Conservation (phyloP, 345 rosid genomes). For the Lepidium didymum region DNA sequence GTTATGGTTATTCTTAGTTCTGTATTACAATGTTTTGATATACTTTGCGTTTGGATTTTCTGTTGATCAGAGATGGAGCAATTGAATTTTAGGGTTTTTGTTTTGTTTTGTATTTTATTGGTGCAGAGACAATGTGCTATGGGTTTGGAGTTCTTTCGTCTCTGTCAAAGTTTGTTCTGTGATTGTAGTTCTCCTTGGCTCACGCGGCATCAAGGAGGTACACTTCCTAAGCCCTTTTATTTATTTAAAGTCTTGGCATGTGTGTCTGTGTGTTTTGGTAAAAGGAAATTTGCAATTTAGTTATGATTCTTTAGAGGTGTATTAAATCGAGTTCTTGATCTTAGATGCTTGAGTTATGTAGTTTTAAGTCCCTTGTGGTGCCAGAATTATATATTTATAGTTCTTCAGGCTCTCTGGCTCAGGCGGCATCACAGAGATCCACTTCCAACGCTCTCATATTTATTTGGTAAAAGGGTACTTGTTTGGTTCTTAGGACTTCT, state of each 20-base stretch:
- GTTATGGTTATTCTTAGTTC: conserved; percentile 18
- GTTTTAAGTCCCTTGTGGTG: no score
- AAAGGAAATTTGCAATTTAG: no score
- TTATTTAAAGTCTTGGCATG: background rate
- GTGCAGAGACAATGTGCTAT: conserved; percentile 33
- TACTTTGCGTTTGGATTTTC: conserved; percentile 4
- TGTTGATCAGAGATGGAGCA: background rate
- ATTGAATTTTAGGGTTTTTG: conserved; percentile 41
- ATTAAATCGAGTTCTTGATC: no score
- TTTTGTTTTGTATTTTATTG: background rate
- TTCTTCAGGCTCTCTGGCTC: conserved; percentile 3
- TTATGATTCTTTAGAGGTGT: no score
- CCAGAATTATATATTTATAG: background rate
- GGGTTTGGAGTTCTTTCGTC: background rate
- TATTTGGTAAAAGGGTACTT: background rate
- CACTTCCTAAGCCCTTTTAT: conserved; percentile 2
- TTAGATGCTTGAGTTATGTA: no score
- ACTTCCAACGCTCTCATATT: background rate
- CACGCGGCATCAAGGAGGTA: conserved; percentile 4
- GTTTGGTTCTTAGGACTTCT: background rate
- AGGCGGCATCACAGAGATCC: background rate
- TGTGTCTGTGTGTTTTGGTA: no score
- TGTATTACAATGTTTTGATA: conserved; percentile 4
- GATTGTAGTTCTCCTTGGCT: conserved; percentile 6
- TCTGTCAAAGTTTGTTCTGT: conserved; percentile 4